Base-by-base conservation (phyloP, 2,329 filamentous ascomycete genomes). In the Cordyceps pruinosa region DNA sequence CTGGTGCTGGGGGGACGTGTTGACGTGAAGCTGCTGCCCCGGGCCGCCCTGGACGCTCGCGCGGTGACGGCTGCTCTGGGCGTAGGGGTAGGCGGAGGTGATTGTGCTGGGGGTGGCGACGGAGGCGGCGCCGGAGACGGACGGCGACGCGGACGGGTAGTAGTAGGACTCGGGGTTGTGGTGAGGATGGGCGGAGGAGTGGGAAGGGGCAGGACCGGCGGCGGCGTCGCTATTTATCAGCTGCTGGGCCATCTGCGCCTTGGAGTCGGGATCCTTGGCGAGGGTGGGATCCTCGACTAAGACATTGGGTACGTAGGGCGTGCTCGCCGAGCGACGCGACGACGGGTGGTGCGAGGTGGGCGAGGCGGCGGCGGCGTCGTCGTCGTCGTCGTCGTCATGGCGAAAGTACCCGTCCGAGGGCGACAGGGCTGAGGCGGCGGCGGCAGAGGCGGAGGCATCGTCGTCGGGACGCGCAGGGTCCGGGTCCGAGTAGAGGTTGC, bases 381-480 rank as follows among this genome's bases (percentile, higher is more conserved):
- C 71, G 7, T 47, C n/a, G n/a, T n/a, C 62, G 21, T 63, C 63
- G 51, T 60, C 60, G 57, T 69, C 71, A 12, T 47, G 69, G 63
- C 72, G 70, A 65, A 81, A 81, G 72, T 79, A 79, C 35, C 77
- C 78, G 59, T 81, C 76, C n/a, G 76, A 74, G 39, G 78, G 78
- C 30, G 77, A 80, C 57, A 79, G 68, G 41, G 69, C 68, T 50
- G 54, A 56, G 9, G 45, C 45, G 45, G 34, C 37, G 21, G 41
- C 41, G n/a, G 19, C 35, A 23, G 7, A n/a, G 51, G 41, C 32
- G 17, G 45, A 26, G 21, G 34, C 39, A 28, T 59, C 59, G 21
- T 41, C 60, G 46, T 58, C 51, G 25, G 59, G 58, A 54, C 32
- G 44, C 34, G 34, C 63, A 54, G 57, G 58, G 55, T 69, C 66